A percentile compares a stretch with the other conserved stretches of the same genome.
phyloP scores from a whole-genome alignment of 768 basidiomycete species.

The Termitomyces sp. region DNA sequence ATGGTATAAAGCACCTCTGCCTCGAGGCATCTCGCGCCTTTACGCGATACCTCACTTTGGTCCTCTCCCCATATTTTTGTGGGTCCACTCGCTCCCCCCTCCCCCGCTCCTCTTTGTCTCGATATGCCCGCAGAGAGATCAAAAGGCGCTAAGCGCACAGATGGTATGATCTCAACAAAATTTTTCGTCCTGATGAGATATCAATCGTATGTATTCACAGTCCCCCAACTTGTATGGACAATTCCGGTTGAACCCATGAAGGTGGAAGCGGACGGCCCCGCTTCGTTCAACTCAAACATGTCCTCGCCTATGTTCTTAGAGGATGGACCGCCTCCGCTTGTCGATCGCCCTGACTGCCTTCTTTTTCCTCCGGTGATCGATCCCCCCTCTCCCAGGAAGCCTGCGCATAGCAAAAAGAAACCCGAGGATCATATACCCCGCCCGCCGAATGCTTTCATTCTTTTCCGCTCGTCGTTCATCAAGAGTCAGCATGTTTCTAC shows the following conservation, averaged over 20 bases:
- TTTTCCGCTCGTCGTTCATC: constrained; percentile 82
- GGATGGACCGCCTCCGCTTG: constrained; percentile 38
- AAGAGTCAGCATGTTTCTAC: constrained; percentile 75
- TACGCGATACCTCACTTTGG: constrained; percentile 21
- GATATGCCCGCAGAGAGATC: constrained; percentile 48
- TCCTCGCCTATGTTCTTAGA: constrained; percentile 57
- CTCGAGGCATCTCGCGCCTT: constrained; percentile 20
- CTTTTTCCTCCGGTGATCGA: constrained; percentile 56
- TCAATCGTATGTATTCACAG: constrained; percentile 20
- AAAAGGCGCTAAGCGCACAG: constrained; percentile 32
- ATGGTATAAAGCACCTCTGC: constrained; percentile 19
- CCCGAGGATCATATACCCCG: constrained; percentile 76
- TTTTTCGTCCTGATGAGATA: neutral
- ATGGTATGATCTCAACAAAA: constrained; percentile 29
- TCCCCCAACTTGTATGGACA: constrained; percentile 44
- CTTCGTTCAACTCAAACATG: constrained; percentile 53
- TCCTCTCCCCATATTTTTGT: constrained; percentile 13
- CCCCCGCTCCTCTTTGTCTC: constrained; percentile 7
- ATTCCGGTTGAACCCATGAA: constrained; percentile 35
- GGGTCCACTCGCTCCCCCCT: constrained; percentile 13
- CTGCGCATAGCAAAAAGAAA: constrained; percentile 66
- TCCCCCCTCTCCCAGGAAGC: constrained; percentile 34
- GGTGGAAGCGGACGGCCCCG: constrained; percentile 19
- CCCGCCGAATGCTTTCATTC: constrained; percentile 83
- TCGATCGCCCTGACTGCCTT: constrained; percentile 37